A percentile compares a stretch with the other conserved stretches of the same genome.
Conservation (phyloP, 306 rosid genomes). For the Fagus sylvatica region DNA sequence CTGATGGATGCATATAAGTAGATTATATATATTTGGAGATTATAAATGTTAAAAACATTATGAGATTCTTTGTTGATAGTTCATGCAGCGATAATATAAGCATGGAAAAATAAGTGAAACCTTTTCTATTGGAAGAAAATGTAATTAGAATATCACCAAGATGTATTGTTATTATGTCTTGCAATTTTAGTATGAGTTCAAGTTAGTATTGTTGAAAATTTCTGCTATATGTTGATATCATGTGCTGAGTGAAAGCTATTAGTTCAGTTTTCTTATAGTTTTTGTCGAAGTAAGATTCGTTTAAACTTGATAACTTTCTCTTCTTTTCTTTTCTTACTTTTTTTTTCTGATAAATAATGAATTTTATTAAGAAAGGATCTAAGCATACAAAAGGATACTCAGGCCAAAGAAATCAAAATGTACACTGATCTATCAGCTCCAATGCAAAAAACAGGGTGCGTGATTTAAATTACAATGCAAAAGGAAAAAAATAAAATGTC, state of each 20-base stretch:
- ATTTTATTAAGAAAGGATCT: too few species aligned
- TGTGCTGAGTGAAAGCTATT: background rate
- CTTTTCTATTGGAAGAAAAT: background rate
- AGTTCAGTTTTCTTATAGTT: background rate
- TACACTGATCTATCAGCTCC: too few species aligned
- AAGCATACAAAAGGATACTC: too few species aligned
- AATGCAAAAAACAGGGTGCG: background rate
- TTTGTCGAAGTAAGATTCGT: background rate
- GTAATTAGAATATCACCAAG: background rate
- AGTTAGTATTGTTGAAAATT: background rate
- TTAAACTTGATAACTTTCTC: background rate
- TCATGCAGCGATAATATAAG: background rate
- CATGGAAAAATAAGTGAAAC: background rate
- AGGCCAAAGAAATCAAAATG: too few species aligned
- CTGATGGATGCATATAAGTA: background rate
- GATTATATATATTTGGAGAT: background rate
- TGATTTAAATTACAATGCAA: background rate
- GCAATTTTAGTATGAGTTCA: background rate
- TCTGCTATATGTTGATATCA: background rate
- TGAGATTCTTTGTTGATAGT: background rate
- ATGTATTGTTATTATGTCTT: background rate
- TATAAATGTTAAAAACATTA: background rate
- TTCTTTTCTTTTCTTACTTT: background rate
- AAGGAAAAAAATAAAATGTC: background rate
- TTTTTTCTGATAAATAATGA: too few species aligned